These are phyloP conservation scores for barley (Hordeum vulgare) DNA, from an alignment of 176 grass and related monocot species.

Conservation along the genomic window DNA sequence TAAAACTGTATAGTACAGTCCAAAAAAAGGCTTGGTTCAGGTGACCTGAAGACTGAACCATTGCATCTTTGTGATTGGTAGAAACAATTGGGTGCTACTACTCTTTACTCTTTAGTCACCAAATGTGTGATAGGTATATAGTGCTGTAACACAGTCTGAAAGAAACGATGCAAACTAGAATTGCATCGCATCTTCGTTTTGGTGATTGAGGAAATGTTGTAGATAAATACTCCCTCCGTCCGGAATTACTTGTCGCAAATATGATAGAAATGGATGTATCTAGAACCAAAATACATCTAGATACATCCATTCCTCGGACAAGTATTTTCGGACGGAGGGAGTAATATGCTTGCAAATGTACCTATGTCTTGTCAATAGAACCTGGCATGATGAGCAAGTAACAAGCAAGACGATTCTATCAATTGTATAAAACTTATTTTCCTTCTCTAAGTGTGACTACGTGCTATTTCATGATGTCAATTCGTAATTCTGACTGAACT, in stretches of 20 bases:
- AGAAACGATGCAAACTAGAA: background rate
- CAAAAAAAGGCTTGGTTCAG: background rate
- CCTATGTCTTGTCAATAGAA: background rate
- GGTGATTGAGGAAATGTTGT: background rate
- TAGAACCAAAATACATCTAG: no score
- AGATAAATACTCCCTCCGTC: no score
- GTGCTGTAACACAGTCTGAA: background rate
- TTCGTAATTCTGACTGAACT: no score
- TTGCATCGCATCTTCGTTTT: background rate
- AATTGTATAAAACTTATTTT: no score
- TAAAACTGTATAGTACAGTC: background rate
- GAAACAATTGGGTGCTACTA: background rate
- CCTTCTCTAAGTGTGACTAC: no score
- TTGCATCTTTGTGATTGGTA: slow-evolving; percentile 2
- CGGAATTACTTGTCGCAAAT: no score
- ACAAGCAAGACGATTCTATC: no score
- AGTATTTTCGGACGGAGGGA: no score
- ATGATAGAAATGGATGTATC: no score
- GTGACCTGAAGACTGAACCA: background rate
- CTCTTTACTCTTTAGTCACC: background rate
- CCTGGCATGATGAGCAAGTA: no score
- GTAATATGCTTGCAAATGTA: background rate
- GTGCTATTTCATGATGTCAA: no score
- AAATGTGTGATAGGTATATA: background rate
- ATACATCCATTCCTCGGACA: no score